Evolutionary conservation across 352 stramenopile genomes (phyloP).

Genomic region (Globisporangium irregulare): DNA sequence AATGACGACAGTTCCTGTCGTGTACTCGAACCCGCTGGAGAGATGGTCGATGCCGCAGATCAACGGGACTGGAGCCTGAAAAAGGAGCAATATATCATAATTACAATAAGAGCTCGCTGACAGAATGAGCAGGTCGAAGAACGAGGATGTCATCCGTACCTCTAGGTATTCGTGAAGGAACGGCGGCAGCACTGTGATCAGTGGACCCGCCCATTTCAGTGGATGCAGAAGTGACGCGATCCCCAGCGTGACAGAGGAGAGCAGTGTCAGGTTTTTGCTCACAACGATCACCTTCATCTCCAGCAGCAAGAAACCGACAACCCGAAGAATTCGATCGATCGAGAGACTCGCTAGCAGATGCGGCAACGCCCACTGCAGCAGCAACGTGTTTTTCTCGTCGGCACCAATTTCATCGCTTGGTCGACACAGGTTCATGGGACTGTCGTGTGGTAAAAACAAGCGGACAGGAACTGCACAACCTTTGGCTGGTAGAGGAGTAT

Average conservation of each 20-base stretch:
- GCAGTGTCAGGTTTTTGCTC: constrained; percentile 36
- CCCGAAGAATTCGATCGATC: constrained; percentile 40
- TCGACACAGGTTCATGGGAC: constrained; percentile 26
- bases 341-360: constrained; percentile 30
- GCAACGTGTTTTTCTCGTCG: constrained; percentile 34
- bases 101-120: background rate
- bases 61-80: constrained; percentile 44
- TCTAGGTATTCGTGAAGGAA: constrained; percentile 59
- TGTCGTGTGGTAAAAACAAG: constrained; percentile 20
- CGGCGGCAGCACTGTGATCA: constrained; percentile 47
- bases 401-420: constrained; percentile 29
- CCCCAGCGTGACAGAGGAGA: constrained; percentile 41
- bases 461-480: constrained; percentile 17
- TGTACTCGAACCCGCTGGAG: constrained; percentile 32
- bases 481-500: constrained; percentile 19
- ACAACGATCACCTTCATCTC: constrained; percentile 59
- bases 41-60: constrained; percentile 51
- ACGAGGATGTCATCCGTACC: constrained; percentile 17
- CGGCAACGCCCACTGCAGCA: constrained; percentile 50
- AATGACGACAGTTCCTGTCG: constrained; percentile 34
- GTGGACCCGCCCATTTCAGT: constrained; percentile 43
- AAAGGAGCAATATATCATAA: background rate
- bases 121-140: background rate
- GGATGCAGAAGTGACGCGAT: constrained; percentile 43
- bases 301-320: constrained; percentile 37